phyloP scores from a whole-genome alignment of 345 rosid species.

The Salix caprea region DNA sequence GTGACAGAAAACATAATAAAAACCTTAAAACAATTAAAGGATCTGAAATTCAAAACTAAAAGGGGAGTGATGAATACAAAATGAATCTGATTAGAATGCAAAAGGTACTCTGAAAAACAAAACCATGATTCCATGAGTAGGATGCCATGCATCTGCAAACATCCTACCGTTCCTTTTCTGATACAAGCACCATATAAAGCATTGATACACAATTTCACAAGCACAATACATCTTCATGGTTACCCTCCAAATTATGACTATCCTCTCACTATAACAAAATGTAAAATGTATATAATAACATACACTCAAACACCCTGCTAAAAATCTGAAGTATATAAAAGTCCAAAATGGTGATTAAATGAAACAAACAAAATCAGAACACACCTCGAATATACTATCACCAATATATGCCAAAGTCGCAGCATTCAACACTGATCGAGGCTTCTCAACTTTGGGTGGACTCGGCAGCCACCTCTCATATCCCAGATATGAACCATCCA shows the following conservation, averaged over 20 bases:
- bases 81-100: not conserved
- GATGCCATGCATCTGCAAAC: not conserved
- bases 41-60: not conserved
- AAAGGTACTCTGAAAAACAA: not conserved
- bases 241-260: not conserved
- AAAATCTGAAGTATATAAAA: no score
- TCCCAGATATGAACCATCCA: slow-evolving; percentile 48
- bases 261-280: not conserved
- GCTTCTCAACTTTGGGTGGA: slow-evolving; percentile 65
- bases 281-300: not conserved
- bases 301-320: no score
- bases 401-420: slow-evolving; percentile 46
- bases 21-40: not conserved
- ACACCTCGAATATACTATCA: slow-evolving; percentile 79
- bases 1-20: not conserved
- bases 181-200: not conserved
- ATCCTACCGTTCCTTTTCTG: not conserved
- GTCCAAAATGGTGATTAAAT: not conserved
- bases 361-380: not conserved
- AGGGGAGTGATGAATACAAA: not conserved
- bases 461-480: slow-evolving; percentile 56
- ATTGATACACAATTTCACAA: no score
- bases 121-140: not conserved
- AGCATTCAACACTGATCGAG: slow-evolving; percentile 50
- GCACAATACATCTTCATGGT: no score